Base-by-base conservation (phyloP, 23 red algal genomes). In the Agarophyton chilense region DNA sequence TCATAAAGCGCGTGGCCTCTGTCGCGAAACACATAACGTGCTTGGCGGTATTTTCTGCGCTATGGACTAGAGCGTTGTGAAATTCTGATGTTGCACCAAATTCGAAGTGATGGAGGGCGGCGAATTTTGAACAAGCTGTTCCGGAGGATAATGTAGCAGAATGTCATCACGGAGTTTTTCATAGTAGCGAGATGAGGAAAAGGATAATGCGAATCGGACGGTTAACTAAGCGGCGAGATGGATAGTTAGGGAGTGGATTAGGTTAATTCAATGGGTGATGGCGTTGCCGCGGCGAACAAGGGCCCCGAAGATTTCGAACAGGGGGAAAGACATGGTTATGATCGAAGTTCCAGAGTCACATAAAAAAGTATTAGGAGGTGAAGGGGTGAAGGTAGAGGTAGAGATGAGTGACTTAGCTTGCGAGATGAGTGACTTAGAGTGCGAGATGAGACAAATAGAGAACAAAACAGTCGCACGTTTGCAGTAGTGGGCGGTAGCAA, bases 61-160 rank as follows among this genome's bases (percentile, higher is more conserved):
- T 21, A 78, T 55, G 43, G 51, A 33, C 6, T 26, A 54, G 2
- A 78, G 44, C 1, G 41, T 45, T 40, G 73, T 78, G 36, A 52
- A 16, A 1, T 40, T 52, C 51, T 78, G 44, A 3, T 3, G 13
- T 24, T 52, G 51, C 9, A 54, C 11, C 42, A 19, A 35, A 2
- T n/a, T n/a, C n/a, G n/a, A n/a, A n/a, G n/a, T n/a, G n/a, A n/a
- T n/a, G n/a, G n/a, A n/a, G n/a, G n/a, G 24, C 16, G 31, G n/a
- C 6, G 51, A 41, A 19, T 22, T 13, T 2, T 55, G 51, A 55
- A 83, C 29, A 31, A 63, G 34, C 32, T 83, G 78, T 5, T 24
- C 53, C n/a, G 55, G 53, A 9, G 78, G 78, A 19, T 83, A 83
- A 8, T 64, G 31, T 6, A 83, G 41, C 44, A 83, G 22, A 19